Evolutionary conservation across 306 rosid genomes (phyloP), one percentile per base, ranked within the genome.

Genomic region (Herpetospermum pedunculosum): DNA sequence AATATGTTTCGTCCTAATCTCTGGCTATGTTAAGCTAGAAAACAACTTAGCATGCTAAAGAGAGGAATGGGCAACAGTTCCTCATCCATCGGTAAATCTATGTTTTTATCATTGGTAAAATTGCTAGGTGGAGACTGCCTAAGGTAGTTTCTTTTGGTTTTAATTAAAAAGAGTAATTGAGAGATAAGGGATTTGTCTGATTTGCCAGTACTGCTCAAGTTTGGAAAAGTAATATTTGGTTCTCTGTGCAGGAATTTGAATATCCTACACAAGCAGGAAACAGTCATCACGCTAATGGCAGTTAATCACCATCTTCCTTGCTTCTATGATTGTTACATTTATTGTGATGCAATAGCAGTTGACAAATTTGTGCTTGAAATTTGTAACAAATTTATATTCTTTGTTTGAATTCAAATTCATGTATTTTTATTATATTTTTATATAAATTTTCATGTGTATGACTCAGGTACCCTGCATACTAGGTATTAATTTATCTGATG

Each of bases 391-490:
- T 76, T 29, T 48, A 60, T 19, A 12, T 19, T 11, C 32, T 14
- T 60, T 46, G 14, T 19, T 47, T 16, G 67, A 59, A 14, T 41
- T 60, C 26, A 18, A 46, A 8, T 44, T 43, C 41, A 26, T 43
- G 25, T 38, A 3, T 29, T 50, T 10, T 18, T 19, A 32, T 28
- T 34, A 1, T 32, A 32, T 16, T 7, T 60, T 60, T 60, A 4
- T 32, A 60, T 15, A 19, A 29, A 15, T 4, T 71, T 77, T 67
- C 41, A 30, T 58, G 10, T 75, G 78, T 29, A 62, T 79, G 76
- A 80, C 75, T 59, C 85, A 94, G 99, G 96, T 91, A 69, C 99
- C 99, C 7, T 89, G 86, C 85, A 87, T 94, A 81, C 85, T 91
- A 78, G 99, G 96, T 58, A 95, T 88, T 81, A 89, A 80, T 72